phyloP scores from a whole-genome alignment of 2,329 filamentous ascomycete genomes.

The Didymella lethalis region DNA sequence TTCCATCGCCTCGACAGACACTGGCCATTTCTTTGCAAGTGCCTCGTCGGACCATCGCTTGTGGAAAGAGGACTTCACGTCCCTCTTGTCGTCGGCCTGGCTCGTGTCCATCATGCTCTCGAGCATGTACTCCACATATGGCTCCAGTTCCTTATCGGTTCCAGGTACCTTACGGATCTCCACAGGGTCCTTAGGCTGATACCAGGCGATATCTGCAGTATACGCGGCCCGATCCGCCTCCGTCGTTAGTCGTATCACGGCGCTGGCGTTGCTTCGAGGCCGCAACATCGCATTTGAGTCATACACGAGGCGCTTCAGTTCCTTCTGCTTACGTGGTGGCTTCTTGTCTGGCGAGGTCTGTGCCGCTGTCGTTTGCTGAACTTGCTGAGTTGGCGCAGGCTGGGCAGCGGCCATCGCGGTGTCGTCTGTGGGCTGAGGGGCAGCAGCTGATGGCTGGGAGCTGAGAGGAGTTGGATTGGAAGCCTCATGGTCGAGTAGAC shows the following conservation, averaged over 20 bases:
- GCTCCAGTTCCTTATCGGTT: neutral
- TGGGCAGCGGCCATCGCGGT: neutral
- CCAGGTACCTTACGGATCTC: neutral
- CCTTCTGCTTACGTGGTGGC: neutral
- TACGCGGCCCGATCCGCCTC: neutral
- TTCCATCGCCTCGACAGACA: neutral
- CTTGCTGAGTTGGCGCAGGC: neutral
- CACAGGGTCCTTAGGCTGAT: neutral
- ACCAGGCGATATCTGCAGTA: neutral
- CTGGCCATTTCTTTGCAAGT: neutral
- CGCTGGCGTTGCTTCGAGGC: neutral
- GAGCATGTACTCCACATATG: neutral
- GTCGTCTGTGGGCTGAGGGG: neutral
- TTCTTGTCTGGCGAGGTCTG: neutral
- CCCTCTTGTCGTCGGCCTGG: neutral
- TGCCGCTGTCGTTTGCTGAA: neutral
- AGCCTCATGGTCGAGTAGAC: neutral
- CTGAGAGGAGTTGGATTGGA: neutral
- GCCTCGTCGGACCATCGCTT: neutral
- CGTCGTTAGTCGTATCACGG: neutral
- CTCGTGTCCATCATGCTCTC: conserved; percentile 1
- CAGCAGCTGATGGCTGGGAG: neutral
- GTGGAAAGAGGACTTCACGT: neutral
- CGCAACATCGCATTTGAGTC: neutral
- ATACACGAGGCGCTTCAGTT: neutral